Conservation (phyloP, 371 early-diverging fungal genomes). For the Apophysomyces trapeziformis region DNA sequence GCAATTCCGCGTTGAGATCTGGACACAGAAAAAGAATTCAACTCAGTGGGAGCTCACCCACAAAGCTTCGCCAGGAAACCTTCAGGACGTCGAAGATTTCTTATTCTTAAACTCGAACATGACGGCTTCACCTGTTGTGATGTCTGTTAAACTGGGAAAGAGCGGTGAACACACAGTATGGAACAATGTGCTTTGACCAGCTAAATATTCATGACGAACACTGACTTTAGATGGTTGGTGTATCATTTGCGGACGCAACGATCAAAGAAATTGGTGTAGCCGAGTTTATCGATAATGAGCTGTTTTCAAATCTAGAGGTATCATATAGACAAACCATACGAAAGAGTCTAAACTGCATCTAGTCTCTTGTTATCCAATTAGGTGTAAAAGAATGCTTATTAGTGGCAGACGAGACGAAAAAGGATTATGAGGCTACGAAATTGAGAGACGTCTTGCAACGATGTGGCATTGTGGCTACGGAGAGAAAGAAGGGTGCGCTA, state of each 20-base stretch:
- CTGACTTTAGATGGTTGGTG: conserved; percentile 71
- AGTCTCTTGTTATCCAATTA: conserved; percentile 88
- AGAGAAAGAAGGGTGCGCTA: conserved; percentile 53
- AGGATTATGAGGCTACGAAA: conserved; percentile 73
- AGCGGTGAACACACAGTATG: conserved; percentile 62
- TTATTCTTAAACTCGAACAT: conserved; percentile 77
- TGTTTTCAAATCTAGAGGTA: conserved; percentile 91
- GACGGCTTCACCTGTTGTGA: conserved; percentile 78
- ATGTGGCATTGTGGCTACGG: conserved; percentile 79
- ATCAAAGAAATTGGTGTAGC: conserved; percentile 76
- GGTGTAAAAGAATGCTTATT: conserved; percentile 92
- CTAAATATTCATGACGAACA: not conserved
- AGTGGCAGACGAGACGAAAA: conserved; percentile 55
- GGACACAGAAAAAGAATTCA: conserved; percentile 59
- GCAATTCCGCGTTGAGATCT: conserved; percentile 85
- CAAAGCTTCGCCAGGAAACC: conserved; percentile 92
- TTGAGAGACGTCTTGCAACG: conserved; percentile 70
- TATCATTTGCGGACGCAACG: conserved; percentile 88
- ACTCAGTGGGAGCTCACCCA: conserved; percentile 56
- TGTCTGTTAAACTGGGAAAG: conserved; percentile 69
- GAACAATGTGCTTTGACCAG: not conserved
- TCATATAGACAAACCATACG: not conserved
- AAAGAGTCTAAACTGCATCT: not conserved
- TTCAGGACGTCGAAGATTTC: conserved; percentile 89
- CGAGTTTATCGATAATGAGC: conserved; percentile 92